Evolutionary conservation across 495 filamentous ascomycete genomes (phyloP).

Genomic region (Xylaria venustula): DNA sequence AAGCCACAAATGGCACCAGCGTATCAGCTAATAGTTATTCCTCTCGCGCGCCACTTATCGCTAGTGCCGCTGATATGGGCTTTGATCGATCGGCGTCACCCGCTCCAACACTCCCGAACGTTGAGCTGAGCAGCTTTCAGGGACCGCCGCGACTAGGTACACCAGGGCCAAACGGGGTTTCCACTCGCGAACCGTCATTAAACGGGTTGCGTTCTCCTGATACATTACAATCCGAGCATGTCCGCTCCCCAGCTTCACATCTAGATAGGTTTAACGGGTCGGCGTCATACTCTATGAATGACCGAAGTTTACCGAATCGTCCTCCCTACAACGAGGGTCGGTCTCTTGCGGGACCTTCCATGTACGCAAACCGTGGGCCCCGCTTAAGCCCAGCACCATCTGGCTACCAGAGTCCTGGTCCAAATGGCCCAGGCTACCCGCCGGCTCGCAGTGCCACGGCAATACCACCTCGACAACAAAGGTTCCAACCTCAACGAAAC

Average conservation of each 20-base stretch:
- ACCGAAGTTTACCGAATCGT: slow-evolving; percentile 8
- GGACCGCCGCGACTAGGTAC: slow-evolving; percentile 36
- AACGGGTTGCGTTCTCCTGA: slow-evolving; percentile 22
- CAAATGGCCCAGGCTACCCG: slow-evolving; percentile 25
- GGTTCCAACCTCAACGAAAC: slow-evolving; percentile 43
- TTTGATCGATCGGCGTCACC: slow-evolving; percentile 50
- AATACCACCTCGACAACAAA: slow-evolving; percentile 32
- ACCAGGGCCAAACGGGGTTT: slow-evolving; percentile 37
- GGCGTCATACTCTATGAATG: slow-evolving; percentile 1
- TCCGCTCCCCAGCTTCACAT: slow-evolving; percentile 27
- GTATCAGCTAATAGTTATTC: slow-evolving; percentile 43
- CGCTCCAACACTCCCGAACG: slow-evolving; percentile 38
- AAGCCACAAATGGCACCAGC: slow-evolving; percentile 31
- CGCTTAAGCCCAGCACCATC: slow-evolving; percentile 11
- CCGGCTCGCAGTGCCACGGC: slow-evolving; percentile 40
- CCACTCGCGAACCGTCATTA: slow-evolving; percentile 34
- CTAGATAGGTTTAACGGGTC: slow-evolving; percentile 24
- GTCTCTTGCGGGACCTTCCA: slow-evolving; percentile 39
- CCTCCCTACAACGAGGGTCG: slow-evolving; percentile 26
- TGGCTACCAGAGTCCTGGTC: slow-evolving; percentile 22
- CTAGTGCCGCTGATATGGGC: slow-evolving; percentile 58
- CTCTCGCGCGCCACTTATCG: slow-evolving; percentile 59
- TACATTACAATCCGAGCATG: slow-evolving; percentile 28
- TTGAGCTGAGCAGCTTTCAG: slow-evolving; percentile 34
- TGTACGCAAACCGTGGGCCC: slow-evolving; percentile 28